Conservation (phyloP, 2,329 filamentous ascomycete genomes). For the Sporothrix mexicana region DNA sequence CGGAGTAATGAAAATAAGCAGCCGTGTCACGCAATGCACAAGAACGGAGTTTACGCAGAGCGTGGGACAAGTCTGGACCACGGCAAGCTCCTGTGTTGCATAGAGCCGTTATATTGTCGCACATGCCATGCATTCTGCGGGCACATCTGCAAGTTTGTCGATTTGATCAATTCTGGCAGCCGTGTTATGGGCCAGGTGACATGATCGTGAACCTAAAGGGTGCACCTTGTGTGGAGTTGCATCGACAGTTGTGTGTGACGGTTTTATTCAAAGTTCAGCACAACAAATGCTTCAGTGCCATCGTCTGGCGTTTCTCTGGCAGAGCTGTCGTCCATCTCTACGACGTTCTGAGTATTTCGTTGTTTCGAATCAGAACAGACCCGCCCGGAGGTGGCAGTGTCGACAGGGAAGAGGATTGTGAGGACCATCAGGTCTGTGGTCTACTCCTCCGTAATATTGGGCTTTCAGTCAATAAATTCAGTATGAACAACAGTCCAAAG, state of each 20-base stretch:
- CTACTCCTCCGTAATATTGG: neutral
- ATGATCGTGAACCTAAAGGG: neutral
- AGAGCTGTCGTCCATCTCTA: neutral
- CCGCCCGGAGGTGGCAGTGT: constrained; percentile 26
- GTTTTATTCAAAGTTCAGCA: neutral
- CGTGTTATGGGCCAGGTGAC: constrained; percentile 6
- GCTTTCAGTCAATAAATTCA: neutral
- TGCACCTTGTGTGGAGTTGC: neutral
- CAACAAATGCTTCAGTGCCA: neutral
- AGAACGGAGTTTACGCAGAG: constrained; percentile 2
- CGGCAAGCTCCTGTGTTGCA: constrained; percentile 14
- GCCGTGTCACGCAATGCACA: constrained; percentile 4
- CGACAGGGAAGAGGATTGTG: constrained; percentile 10
- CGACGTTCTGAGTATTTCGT: neutral
- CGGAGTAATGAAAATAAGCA: constrained; percentile 1
- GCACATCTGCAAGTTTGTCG: constrained; percentile 13
- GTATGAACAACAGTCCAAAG: neutral
- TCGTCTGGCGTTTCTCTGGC: neutral
- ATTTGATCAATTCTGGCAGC: constrained; percentile 23
- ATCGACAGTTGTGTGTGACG: neutral
- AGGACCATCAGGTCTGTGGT: neutral
- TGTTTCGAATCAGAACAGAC: constrained; percentile 22
- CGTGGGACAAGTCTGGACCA: constrained; percentile 14
- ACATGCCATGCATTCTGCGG: neutral
- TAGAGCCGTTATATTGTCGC: constrained; percentile 27